These are phyloP conservation scores for Bruguiera hainesii DNA, from an alignment of 441 rosid genomes.

Conservation along the genomic window DNA sequence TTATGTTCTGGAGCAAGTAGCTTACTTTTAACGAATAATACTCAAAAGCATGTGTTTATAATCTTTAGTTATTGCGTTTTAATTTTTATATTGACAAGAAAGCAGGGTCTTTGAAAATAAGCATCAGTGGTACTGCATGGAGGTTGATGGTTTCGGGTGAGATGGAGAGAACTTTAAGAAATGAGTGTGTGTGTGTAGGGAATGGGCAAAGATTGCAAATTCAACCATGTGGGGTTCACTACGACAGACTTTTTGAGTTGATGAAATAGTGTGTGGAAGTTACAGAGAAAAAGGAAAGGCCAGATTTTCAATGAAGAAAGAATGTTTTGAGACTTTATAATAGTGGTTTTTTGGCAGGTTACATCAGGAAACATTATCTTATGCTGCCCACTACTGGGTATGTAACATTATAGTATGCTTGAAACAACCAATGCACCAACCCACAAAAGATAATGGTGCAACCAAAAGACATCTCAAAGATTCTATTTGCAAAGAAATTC, in stretches of 20 bases:
- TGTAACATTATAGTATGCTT: background rate
- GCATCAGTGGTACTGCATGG: constrained; percentile 24
- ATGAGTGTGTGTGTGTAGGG: constrained; percentile 22
- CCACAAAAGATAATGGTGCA: background rate
- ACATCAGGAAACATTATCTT: constrained; percentile 24
- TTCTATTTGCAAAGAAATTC: background rate
- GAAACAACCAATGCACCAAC: background rate
- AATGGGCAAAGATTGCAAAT: constrained; percentile 24
- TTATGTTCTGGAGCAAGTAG: constrained; percentile 1
- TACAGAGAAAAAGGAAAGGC: constrained; percentile 20
- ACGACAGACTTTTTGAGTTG: constrained; percentile 13
- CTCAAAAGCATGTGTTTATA: constrained; percentile 9
- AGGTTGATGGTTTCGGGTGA: constrained; percentile 21
- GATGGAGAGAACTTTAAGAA: constrained; percentile 4
- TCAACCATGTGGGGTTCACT: constrained; percentile 40
- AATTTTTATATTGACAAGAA: background rate
- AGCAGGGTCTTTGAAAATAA: constrained; percentile 14
- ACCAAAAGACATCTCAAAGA: background rate
- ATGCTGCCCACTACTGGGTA: constrained; percentile 29
- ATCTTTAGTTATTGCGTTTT: constrained; percentile 5
- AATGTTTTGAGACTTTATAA: background rate
- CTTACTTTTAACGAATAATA: background rate
- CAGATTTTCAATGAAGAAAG: constrained; percentile 10
- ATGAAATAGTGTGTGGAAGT: constrained; percentile 16
- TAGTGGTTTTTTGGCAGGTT: constrained; percentile 18